A percentile compares a stretch with the other conserved stretches of the same genome.
These are phyloP conservation scores for Pseudogymnoascus sp. DNA, from an alignment of 2,329 filamentous ascomycete species.

Conservation along the genomic window DNA sequence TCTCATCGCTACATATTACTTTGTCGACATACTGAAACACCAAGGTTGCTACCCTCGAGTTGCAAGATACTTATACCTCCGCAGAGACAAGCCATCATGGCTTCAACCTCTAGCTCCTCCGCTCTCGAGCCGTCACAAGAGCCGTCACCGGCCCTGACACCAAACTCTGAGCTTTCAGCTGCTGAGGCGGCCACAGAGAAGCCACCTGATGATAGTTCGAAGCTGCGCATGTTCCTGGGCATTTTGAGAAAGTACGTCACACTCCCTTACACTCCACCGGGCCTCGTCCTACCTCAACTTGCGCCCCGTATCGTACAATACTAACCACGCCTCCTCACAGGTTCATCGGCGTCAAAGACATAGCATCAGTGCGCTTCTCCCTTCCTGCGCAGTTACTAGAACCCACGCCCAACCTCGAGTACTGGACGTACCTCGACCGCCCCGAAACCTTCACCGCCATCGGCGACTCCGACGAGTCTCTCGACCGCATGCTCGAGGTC, in stretches of 20 bases:
- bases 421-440: conserved; percentile 96
- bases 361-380: conserved; percentile 91
- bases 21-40: not conserved
- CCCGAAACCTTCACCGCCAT: conserved; percentile 79
- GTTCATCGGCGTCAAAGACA: conserved; percentile 93
- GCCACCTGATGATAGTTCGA: conserved; percentile 69
- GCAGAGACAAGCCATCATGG: not conserved
- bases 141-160: not conserved
- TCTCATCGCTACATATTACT: not conserved
- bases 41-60: not conserved
- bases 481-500: conserved; percentile 92
- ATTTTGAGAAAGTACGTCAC: conserved; percentile 74
- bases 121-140: not conserved
- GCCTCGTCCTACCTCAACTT: not conserved
- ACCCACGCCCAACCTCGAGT: conserved; percentile 93
- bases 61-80: not conserved
- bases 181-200: conserved; percentile 37
- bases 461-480: conserved; percentile 81
- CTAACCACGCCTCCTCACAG: conserved; percentile 36
- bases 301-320: not conserved
- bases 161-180: not conserved
- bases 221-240: conserved; percentile 78
- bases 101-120: not conserved
- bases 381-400: conserved; percentile 92
- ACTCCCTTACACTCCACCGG: not conserved